phyloP scores from a whole-genome alignment of 768 basidiomycete species.

The Tulasnella sp. region DNA sequence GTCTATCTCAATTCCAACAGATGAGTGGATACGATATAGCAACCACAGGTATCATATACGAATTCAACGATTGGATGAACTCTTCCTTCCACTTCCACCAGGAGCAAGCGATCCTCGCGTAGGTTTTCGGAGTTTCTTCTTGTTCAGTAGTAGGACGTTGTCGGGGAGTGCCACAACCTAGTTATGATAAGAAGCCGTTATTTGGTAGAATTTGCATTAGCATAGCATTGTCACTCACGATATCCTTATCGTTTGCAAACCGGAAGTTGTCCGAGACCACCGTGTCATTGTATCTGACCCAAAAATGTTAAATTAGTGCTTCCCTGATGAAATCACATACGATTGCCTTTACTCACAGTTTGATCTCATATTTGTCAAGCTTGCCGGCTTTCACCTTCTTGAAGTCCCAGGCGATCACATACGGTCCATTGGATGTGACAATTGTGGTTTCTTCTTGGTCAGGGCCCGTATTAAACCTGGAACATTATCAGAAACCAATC shows the following conservation, averaged over 20 bases:
- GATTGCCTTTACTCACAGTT: constrained; percentile 37
- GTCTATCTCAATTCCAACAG: too few species aligned
- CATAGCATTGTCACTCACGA: constrained; percentile 40
- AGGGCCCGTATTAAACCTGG: constrained; percentile 84
- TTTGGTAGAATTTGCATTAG: background rate
- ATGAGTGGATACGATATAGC: too few species aligned
- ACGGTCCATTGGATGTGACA: constrained; percentile 85
- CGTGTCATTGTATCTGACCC: constrained; percentile 60
- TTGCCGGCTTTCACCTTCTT: constrained; percentile 86
- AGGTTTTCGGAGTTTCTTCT: constrained; percentile 79
- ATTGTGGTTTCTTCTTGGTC: constrained; percentile 88
- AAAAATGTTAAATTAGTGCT: background rate
- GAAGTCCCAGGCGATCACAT: constrained; percentile 96
- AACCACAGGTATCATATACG: too few species aligned
- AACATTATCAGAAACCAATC: constrained; percentile 3
- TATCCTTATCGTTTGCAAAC: constrained; percentile 94
- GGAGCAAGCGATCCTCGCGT: constrained; percentile 35
- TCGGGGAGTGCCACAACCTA: constrained; percentile 92
- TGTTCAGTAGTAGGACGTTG: constrained; percentile 86
- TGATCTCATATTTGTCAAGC: constrained; percentile 88
- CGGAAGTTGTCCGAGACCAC: constrained; percentile 98
- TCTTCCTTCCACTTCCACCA: too few species aligned
- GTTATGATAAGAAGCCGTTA: background rate
- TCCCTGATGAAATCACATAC: background rate
- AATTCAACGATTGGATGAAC: too few species aligned